Evolutionary conservation across 805 yeast genomes (phyloP).

Genomic region (Candida namnaoensis): DNA sequence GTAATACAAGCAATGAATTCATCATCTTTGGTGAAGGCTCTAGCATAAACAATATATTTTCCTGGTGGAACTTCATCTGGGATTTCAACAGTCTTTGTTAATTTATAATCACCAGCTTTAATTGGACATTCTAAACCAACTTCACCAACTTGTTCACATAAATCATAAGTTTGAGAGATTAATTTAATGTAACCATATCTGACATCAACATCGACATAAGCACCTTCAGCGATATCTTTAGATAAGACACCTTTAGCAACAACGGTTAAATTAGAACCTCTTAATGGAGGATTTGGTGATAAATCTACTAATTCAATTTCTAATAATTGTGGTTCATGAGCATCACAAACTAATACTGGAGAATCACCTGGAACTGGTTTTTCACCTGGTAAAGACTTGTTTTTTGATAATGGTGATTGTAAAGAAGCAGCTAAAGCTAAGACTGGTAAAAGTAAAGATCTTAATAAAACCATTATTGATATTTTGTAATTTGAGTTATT

Average conservation of each 20-base stretch:
- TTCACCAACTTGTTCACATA: conserved; percentile 80
- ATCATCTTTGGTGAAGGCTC: conserved; percentile 84
- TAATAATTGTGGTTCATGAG: conserved; percentile 52
- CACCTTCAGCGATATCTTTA: conserved; percentile 63
- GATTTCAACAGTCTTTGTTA: conserved; percentile 68
- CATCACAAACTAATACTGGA: conserved; percentile 75
- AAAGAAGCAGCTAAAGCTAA: conserved; percentile 7
- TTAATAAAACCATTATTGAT: background rate
- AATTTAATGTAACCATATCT: conserved; percentile 86
- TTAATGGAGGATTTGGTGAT: conserved; percentile 80
- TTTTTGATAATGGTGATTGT: conserved; percentile 6
- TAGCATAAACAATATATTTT: conserved; percentile 74
- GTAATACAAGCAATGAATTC: conserved; percentile 77
- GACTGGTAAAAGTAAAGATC: background rate
- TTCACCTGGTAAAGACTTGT: conserved; percentile 28
- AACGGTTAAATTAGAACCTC: conserved; percentile 79
- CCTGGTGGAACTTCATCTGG: conserved; percentile 97
- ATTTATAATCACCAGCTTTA: conserved; percentile 52
- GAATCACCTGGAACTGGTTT: conserved; percentile 87
- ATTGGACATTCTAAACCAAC: conserved; percentile 86
- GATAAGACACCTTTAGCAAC: conserved; percentile 60
- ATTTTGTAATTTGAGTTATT: background rate
- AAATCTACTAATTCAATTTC: conserved; percentile 50
- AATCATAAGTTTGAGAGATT: conserved; percentile 82
- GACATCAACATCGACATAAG: conserved; percentile 92